Base-by-base conservation (phyloP, 2,329 filamentous ascomycete genomes). In the Biscogniauxia mediterranea region DNA sequence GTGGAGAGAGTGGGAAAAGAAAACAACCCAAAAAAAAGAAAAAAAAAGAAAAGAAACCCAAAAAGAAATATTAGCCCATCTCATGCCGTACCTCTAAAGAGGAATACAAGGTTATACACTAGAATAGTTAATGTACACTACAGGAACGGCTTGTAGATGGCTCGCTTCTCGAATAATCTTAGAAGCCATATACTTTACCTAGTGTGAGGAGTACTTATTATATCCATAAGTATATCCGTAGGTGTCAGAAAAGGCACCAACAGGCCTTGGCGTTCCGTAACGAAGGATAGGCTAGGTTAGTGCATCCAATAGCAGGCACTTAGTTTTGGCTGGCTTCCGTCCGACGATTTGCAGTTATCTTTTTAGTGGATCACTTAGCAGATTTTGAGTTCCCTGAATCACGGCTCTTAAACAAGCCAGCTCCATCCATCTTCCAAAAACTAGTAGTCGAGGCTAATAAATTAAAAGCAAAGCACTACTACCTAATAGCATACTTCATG, bases 351-450 rank as follows among this genome's bases (percentile, higher is more conserved):
- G 52, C 42, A 54, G 62, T 66, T 66, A 65, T 60, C 50, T 46
- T 32, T 32, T 17, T 8, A 57, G 61, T 64, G 64, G 63, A 59
- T 20, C 63, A 8, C 38, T 32, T 66, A 62, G 59, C 62, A 60
- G 57, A 63, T 55, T 53, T 63, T 46, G 28, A 21, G 58, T 57
- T 57, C 63, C 59, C 58, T 52, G 54, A 52, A 52, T 52, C 50
- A 25, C 38, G 38, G 38, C 38, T 46, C 38, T 46, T 46, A n/a
- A n/a, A 11, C 13, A 2, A 23, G 15, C 5, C 13, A 11, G 3
- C 11, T 57, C 19, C 26, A 23, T 19, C 52, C 32, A 57, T 5
- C 23, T 23, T 54, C 17, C 20, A 54, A 46, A n/a, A n/a, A 46
- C 38, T 46, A 11, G 19, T 32, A 32, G 3, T 9, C 38, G 5